Evolutionary conservation across 1,284 basidiomycete species (phyloP), one percentile per base, ranked within the genome.

Genomic region (Ustilago hordei): DNA sequence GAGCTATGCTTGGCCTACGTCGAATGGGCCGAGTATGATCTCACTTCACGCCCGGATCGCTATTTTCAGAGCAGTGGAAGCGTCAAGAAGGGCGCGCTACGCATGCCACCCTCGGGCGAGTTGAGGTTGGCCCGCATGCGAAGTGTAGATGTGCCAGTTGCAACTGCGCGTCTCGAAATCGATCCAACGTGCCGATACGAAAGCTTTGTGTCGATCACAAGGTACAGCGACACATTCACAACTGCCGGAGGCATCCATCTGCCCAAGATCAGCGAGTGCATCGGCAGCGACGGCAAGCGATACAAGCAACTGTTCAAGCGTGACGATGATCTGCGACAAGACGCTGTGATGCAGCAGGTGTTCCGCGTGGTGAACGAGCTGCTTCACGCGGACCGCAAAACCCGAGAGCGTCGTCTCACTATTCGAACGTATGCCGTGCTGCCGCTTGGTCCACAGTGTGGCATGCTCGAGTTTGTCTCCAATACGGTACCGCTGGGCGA

Each of bases 301-400:
- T 93, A 95, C 86, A 92, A 90, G 72, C 94, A 98, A 85, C 86
- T 98, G 94, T 97, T 95, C 88, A 99, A 99, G 86, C 93, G 93
- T 12, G 91, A 92, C 86, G 90, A 92, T 19, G 96, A 99, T 82
- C 87, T 97, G 38, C 91, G 96, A 35, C 97, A 99, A 87, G 96
- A 99, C 85, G 95, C 96, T 0, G 94, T 99, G 54, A 98, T 99
- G 95, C 95, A 98, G 84, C 97, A 99, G 87, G 94, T 98, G 2
- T 99, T 99, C 83, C 91, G 91, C 36, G 89, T 98, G 48, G 92
- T 95, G 62, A 98, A 99, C 75, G 88, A 90, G 4, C 89, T 98
- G 1, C 89, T 99, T 8, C 81, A 84, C 9, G 89, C 89, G 12
- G 94, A 98, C 85, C 89, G 91, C 32, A 91, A 92, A 72, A 94